Conservation (phyloP, 164 flowering plant species). For the Umbellularia californica region DNA sequence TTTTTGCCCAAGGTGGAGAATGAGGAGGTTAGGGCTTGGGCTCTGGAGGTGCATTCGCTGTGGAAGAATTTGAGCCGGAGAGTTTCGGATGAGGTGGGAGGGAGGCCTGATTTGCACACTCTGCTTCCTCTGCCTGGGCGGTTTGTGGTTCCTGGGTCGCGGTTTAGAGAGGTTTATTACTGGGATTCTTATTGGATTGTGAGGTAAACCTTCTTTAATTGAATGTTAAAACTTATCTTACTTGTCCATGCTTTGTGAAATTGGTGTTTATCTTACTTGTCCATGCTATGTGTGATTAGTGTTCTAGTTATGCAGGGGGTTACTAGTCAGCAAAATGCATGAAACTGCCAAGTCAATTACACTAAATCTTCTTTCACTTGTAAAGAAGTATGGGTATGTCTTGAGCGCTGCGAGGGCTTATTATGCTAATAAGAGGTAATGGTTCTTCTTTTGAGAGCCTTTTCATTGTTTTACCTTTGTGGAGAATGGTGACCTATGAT, state of each 20-base stretch:
- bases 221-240: neutral
- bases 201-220: conserved; percentile 27
- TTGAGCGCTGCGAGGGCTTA: conserved; percentile 84
- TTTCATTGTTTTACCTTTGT: neutral
- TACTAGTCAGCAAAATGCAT: conserved; percentile 84
- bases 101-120: conserved; percentile 58
- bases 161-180: conserved; percentile 84
- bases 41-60: conserved; percentile 66
- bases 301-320: conserved; percentile 51
- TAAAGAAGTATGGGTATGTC: conserved; percentile 67
- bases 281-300: neutral
- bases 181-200: conserved; percentile 98
- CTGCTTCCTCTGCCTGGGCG: conserved; percentile 60
- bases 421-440: conserved; percentile 82
- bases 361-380: conserved; percentile 55
- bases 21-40: conserved; percentile 64
- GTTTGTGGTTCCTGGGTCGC: conserved; percentile 66
- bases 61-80: conserved; percentile 84
- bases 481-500: neutral
- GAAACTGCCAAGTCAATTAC: conserved; percentile 81
- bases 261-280: neutral
- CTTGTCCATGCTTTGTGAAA: neutral
- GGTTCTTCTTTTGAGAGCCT: neutral
- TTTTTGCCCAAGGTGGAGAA: conserved; percentile 62
- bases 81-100: conserved; percentile 38